phyloP scores from a whole-genome alignment of 768 basidiomycete species.

The Rhizopogon sp. region DNA sequence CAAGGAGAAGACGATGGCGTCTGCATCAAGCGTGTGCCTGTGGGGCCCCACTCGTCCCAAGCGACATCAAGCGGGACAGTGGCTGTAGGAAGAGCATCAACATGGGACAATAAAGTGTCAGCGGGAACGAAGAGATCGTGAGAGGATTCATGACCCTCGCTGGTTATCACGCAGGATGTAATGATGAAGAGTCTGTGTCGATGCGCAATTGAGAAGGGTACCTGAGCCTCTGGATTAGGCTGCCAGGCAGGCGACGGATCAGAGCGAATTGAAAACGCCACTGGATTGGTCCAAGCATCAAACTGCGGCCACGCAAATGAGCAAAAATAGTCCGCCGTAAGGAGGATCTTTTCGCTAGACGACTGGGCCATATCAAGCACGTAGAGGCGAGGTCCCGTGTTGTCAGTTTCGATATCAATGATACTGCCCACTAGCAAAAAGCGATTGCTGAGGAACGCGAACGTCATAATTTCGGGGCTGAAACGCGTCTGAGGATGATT shows the following conservation, averaged over 20 bases:
- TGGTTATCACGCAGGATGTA: constrained; percentile 34
- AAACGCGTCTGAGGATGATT: constrained; percentile 16
- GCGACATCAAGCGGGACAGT: constrained; percentile 19
- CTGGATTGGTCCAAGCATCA: constrained; percentile 16
- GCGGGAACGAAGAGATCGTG: constrained; percentile 41
- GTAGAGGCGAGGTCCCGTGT: constrained; percentile 21
- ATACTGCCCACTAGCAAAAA: constrained; percentile 33
- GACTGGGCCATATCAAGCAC: constrained; percentile 38
- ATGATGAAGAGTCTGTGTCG: constrained; percentile 42
- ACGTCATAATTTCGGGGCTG: constrained; percentile 32
- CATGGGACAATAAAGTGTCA: constrained; percentile 26
- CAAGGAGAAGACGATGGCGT: constrained; percentile 38
- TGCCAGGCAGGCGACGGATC: constrained; percentile 49
- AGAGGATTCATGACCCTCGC: constrained; percentile 18
- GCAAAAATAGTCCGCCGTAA: constrained; percentile 29
- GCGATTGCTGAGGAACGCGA: constrained; percentile 37
- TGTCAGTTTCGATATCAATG: constrained; percentile 16
- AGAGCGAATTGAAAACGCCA: constrained; percentile 41
- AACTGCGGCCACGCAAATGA: constrained; percentile 40
- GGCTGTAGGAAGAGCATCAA: constrained; percentile 14
- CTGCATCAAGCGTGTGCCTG: constrained; percentile 37
- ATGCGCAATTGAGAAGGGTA: constrained; percentile 44
- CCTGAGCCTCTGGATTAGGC: constrained; percentile 26
- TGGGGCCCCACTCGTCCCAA: constrained; percentile 53
- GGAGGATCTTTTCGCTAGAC: constrained; percentile 19